These are phyloP conservation scores for Ophiostoma australiae DNA, from an alignment of 2,329 filamentous ascomycete species.

Conservation along the genomic window DNA sequence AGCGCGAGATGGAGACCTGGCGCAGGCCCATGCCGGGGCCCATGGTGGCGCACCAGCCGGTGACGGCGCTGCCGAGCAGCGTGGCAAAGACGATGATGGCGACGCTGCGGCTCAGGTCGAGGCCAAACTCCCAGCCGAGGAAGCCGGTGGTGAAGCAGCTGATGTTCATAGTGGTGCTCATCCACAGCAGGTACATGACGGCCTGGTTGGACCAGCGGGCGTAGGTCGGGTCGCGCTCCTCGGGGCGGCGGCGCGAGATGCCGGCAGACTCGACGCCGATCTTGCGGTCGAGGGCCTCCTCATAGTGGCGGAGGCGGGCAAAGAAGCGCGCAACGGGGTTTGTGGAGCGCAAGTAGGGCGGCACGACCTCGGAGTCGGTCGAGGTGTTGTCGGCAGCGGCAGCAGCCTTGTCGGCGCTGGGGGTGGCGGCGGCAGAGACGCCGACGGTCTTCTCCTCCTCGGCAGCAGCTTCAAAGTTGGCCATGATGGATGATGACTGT, in stretches of 20 bases:
- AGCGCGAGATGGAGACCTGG: slow-evolving; percentile 47
- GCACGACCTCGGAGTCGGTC: slow-evolving; percentile 17
- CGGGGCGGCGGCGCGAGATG: slow-evolving; percentile 43
- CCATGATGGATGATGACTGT: slow-evolving; percentile 19
- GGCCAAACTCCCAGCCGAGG: slow-evolving; percentile 45
- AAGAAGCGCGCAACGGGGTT: slow-evolving; percentile 32
- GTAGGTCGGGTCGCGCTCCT: slow-evolving; percentile 39
- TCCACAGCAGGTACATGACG: slow-evolving; percentile 50
- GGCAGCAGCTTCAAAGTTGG: slow-evolving; percentile 14
- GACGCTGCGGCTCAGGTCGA: slow-evolving; percentile 43
- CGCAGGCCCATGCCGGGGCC: slow-evolving; percentile 47
- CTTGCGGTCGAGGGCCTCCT: slow-evolving; percentile 42
- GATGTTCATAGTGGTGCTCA: slow-evolving; percentile 47
- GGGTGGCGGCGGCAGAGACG: slow-evolving; percentile 14
- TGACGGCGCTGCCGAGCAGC: slow-evolving; percentile 40
- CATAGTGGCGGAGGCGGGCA: slow-evolving; percentile 38
- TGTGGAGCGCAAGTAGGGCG: slow-evolving; percentile 23
- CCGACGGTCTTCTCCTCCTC: slow-evolving; percentile 27
- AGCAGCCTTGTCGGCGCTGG: slow-evolving; percentile 10
- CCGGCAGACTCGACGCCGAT: slow-evolving; percentile 47
- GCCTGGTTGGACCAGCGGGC: slow-evolving; percentile 39
- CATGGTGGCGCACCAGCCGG: slow-evolving; percentile 48
- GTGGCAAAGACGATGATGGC: slow-evolving; percentile 44
- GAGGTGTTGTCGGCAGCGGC: slow-evolving; percentile 2
- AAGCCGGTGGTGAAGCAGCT: slow-evolving; percentile 50